These are phyloP conservation scores for Suillus cothurnatus DNA, from an alignment of 768 basidiomycete species.

Conservation along the genomic window DNA sequence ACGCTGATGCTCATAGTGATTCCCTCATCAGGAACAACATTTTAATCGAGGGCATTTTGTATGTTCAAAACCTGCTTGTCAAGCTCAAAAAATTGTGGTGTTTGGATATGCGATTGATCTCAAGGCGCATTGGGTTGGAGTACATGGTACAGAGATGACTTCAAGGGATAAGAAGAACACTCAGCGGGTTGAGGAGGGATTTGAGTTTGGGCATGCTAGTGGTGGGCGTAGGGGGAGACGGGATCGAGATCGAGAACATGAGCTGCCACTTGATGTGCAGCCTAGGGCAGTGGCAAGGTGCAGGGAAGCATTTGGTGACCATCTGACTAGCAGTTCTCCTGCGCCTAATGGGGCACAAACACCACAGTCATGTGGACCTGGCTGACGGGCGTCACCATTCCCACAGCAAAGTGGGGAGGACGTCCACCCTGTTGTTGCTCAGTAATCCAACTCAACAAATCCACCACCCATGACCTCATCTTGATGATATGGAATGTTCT, in stretches of 20 bases:
- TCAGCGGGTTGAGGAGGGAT: conserved; percentile 61
- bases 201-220: conserved; percentile 67
- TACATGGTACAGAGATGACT: conserved; percentile 75
- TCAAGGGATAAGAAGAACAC: conserved; percentile 70
- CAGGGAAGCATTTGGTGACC: conserved; percentile 63
- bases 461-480: conserved; percentile 81
- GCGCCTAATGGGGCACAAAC: conserved; percentile 14
- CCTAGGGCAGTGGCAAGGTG: conserved; percentile 44
- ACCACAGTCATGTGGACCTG: conserved; percentile 20
- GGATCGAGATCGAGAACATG: conserved; percentile 53
- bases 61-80: conserved; percentile 73
- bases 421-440: conserved; percentile 53
- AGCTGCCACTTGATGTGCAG: conserved; percentile 41
- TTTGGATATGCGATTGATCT: conserved; percentile 88
- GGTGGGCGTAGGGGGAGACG: conserved; percentile 48
- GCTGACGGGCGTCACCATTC: conserved; percentile 33
- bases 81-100: conserved; percentile 91
- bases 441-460: conserved; percentile 74
- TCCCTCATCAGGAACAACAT: conserved; percentile 61
- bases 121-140: conserved; percentile 87
- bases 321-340: conserved; percentile 48
- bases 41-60: conserved; percentile 77
- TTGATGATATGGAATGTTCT: conserved; percentile 85
- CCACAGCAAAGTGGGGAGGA: conserved; percentile 37
- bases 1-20: conserved; percentile 8